Percentiles rank a stretch among this genome's conserved stretches.
Conservation (phyloP, 129 eudicot genomes). For the Flaveria trinervia region DNA sequence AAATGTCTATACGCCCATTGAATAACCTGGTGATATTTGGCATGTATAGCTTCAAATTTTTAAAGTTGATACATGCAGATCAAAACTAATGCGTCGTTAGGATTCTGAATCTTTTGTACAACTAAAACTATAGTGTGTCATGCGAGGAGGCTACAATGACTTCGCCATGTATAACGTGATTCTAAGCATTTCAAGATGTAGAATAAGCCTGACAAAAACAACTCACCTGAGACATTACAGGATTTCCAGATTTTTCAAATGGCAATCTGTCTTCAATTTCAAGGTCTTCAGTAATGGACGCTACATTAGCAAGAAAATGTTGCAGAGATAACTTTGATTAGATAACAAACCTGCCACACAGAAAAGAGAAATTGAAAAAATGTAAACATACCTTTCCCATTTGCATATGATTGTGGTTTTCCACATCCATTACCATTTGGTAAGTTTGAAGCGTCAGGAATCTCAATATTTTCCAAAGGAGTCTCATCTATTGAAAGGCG, state of each 20-base stretch:
- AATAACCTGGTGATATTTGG: neutral
- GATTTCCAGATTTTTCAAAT: slow-evolving; percentile 78
- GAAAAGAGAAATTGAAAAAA: slow-evolving; percentile 17
- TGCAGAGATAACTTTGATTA: slow-evolving; percentile 18
- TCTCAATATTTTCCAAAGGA: slow-evolving; percentile 64
- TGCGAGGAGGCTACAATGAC: slow-evolving; percentile 9
- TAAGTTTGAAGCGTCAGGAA: slow-evolving; percentile 48
- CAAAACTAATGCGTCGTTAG: neutral
- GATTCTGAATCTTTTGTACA: slow-evolving; percentile 4
- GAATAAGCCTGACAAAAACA: slow-evolving; percentile 20
- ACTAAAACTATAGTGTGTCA: neutral
- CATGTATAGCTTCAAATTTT: neutral
- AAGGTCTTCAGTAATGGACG: slow-evolving; percentile 47
- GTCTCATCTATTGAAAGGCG: slow-evolving; percentile 80
- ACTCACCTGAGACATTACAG: slow-evolving; percentile 88
- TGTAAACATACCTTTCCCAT: slow-evolving; percentile 58
- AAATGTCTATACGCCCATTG: neutral
- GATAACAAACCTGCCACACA: slow-evolving; percentile 21
- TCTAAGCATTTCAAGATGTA: slow-evolving; percentile 16
- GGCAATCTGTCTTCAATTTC: slow-evolving; percentile 64
- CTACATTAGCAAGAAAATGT: slow-evolving; percentile 45
- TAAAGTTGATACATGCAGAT: neutral
- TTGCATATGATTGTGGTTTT: slow-evolving; percentile 53
- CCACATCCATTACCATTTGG: slow-evolving; percentile 42
- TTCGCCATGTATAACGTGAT: slow-evolving; percentile 9